Percentiles rank a stretch among this genome's conserved stretches.
Evolutionary conservation across 1,284 basidiomycete species (phyloP).

Genomic region (Fomitopsis schrenkii): DNA sequence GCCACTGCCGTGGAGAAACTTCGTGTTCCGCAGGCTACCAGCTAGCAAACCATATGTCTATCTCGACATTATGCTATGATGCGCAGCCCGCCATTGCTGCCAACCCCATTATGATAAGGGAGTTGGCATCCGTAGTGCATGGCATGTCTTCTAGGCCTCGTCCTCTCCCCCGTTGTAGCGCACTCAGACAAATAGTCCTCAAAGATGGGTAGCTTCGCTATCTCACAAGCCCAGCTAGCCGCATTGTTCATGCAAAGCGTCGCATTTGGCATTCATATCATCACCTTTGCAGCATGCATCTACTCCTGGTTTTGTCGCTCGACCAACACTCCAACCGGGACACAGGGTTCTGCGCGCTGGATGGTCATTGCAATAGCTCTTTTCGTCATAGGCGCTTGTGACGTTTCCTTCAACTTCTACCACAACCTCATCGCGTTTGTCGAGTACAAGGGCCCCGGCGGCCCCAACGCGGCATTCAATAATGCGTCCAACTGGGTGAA

Average conservation of each 20-base stretch:
- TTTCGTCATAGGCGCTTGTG: background rate
- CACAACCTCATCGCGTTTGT: background rate
- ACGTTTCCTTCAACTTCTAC: background rate
- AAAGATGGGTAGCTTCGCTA: background rate
- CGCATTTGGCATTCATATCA: background rate
- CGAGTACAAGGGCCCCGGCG: background rate
- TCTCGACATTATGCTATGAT: no score
- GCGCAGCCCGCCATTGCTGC: no score
- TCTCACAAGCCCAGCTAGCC: background rate
- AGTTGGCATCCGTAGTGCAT: no score
- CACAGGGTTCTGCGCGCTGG: background rate
- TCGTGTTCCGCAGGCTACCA: no score
- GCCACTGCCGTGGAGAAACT: no score
- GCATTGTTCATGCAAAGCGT: background rate
- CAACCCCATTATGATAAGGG: no score
- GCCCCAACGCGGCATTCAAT: background rate
- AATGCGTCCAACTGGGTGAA: background rate
- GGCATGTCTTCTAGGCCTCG: no score
- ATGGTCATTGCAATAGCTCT: background rate
- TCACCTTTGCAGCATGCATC: background rate
- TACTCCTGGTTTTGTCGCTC: background rate
- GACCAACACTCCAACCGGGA: background rate
- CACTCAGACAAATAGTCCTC: background rate
- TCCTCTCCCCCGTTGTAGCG: no score
- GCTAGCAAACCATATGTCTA: no score